Evolutionary conservation across 768 basidiomycete species (phyloP).

Genomic region (Mycena indigotica): DNA sequence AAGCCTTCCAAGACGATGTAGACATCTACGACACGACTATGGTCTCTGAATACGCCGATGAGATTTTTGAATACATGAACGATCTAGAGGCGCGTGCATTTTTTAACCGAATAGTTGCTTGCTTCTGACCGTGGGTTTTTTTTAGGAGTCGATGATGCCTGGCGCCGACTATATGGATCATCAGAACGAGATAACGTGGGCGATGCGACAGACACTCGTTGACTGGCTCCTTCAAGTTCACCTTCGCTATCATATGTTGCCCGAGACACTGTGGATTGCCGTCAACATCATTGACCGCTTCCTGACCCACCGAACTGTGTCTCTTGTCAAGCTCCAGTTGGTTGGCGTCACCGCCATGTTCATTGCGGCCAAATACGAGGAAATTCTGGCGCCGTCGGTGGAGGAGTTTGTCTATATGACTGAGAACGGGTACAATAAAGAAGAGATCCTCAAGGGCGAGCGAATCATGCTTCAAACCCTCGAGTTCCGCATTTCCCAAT

Average conservation of each 20-base stretch:
- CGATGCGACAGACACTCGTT: slow-evolving; percentile 93
- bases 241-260: slow-evolving; percentile 97
- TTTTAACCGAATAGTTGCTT: no score
- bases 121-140: slow-evolving; percentile 25
- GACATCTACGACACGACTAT: slow-evolving; percentile 84
- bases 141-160: slow-evolving; percentile 85
- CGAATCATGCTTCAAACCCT: slow-evolving; percentile 93
- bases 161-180: slow-evolving; percentile 90
- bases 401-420: slow-evolving; percentile 99
- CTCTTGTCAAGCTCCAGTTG: slow-evolving; percentile 88
- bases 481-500: slow-evolving; percentile 93
- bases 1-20: slow-evolving; percentile 70
- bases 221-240: slow-evolving; percentile 99
- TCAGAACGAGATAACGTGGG: slow-evolving; percentile 90
- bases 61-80: slow-evolving; percentile 96
- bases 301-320: slow-evolving; percentile 85
- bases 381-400: slow-evolving; percentile 94
- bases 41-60: slow-evolving; percentile 98
- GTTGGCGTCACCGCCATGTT: slow-evolving; percentile 99
- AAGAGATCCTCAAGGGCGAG: slow-evolving; percentile 98
- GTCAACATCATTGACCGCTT: slow-evolving; percentile 96
- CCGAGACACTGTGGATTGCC: slow-evolving; percentile 98
- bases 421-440: slow-evolving; percentile 88
- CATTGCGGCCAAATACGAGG: slow-evolving; percentile 98
- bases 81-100: slow-evolving; percentile 75